Conservation (phyloP, 2,329 filamentous ascomycete genomes). For the Ilyonectria mors-panacis region DNA sequence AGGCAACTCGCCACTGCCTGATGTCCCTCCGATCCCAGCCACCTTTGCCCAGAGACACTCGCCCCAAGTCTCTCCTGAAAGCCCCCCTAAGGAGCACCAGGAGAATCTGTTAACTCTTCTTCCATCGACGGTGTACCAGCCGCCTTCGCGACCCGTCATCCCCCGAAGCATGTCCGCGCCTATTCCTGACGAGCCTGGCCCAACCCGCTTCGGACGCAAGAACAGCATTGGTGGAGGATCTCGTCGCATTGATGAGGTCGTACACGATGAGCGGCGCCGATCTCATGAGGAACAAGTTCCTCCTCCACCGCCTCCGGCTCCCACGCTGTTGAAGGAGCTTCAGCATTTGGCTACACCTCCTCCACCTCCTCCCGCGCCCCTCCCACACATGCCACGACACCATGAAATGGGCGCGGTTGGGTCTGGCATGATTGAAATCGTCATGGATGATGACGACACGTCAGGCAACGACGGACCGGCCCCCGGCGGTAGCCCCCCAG, state of each 20-base stretch:
- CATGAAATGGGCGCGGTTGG: conserved; percentile 62
- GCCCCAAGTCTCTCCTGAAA: conserved; percentile 54
- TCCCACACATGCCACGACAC: conserved; percentile 61
- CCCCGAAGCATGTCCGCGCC: conserved; percentile 75
- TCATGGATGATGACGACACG: conserved; percentile 73
- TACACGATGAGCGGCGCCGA: conserved; percentile 58
- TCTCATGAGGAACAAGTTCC: conserved; percentile 66
- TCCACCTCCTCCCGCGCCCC: conserved; percentile 73
- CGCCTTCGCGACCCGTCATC: conserved; percentile 64
- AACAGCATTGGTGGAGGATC: conserved; percentile 55
- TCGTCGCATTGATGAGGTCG: conserved; percentile 65
- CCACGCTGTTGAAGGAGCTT: conserved; percentile 73
- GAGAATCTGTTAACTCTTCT: conserved; percentile 62
- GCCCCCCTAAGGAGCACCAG: conserved; percentile 45
- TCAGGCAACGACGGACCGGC: conserved; percentile 43
- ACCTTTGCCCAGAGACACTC: conserved; percentile 62
- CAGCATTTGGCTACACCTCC: conserved; percentile 74
- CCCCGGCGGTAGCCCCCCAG: conserved; percentile 54
- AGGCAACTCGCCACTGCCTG: conserved; percentile 61
- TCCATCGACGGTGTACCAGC: conserved; percentile 73
- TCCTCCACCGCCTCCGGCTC: conserved; percentile 67
- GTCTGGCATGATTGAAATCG: conserved; percentile 75
- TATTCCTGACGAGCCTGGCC: conserved; percentile 59
- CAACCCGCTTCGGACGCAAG: conserved; percentile 52
- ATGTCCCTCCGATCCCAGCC: conserved; percentile 68